phyloP scores from a whole-genome alignment of 228 moss, liverwort and hornwort genomes.

The Sphagnum fallax region DNA sequence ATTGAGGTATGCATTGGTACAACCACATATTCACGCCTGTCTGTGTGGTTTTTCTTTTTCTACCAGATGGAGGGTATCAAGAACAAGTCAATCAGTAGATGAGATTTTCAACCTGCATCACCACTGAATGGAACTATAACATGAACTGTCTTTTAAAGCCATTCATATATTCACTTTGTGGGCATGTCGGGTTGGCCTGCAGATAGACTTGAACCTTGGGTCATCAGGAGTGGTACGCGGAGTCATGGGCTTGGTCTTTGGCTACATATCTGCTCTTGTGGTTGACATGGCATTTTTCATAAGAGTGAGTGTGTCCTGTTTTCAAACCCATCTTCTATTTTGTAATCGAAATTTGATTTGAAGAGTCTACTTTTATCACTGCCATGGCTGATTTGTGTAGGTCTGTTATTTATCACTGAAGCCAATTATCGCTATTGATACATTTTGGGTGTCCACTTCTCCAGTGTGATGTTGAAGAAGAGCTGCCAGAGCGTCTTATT shows the following conservation, averaged over 20 bases:
- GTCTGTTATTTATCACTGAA: not conserved
- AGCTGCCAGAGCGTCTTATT: conserved; percentile 63
- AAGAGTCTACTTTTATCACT: not conserved
- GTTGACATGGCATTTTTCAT: conserved; percentile 66
- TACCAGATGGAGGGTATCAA: too few species aligned
- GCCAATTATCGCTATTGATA: not conserved
- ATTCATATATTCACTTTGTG: not conserved
- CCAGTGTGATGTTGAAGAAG: conserved; percentile 55
- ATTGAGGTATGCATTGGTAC: conserved; percentile 33
- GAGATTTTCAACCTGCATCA: too few species aligned
- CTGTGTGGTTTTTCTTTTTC: too few species aligned
- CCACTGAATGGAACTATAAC: too few species aligned
- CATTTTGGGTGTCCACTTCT: conserved; percentile 6
- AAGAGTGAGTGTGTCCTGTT: conserved; percentile 26
- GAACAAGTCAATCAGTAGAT: too few species aligned
- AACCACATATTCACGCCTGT: not conserved
- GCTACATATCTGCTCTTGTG: conserved; percentile 64
- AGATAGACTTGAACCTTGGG: conserved; percentile 67
- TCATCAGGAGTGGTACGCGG: conserved; percentile 69
- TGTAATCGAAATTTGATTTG: not conserved
- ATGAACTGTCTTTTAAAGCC: not conserved
- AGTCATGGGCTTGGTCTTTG: conserved; percentile 56
- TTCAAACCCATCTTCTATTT: not conserved
- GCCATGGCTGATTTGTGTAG: not conserved
- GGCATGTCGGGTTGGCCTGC: conserved; percentile 17